A percentile compares a stretch with the other conserved stretches of the same genome.
phyloP scores from a whole-genome alignment of 495 filamentous ascomycete species.

The Penicillium dipodomyicola region DNA sequence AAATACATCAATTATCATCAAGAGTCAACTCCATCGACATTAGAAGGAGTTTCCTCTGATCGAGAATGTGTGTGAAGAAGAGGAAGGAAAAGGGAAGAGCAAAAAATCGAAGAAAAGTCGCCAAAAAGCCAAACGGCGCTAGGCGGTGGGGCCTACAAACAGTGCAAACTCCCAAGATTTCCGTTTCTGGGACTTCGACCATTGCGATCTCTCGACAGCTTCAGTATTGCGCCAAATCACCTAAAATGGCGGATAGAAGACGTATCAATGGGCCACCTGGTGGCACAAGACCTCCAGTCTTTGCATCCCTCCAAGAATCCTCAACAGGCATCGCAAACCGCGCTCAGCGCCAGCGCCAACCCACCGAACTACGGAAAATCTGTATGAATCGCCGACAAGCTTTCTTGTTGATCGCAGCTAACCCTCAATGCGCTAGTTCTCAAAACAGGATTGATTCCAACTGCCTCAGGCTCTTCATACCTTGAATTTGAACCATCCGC shows the following conservation, averaged over 20 bases:
- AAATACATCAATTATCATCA: background rate
- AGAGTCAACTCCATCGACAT: constrained; percentile 22
- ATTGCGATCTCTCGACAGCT: constrained; percentile 12
- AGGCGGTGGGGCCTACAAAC: constrained; percentile 37
- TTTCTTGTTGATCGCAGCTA: constrained; percentile 10
- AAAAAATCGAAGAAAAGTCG: constrained; percentile 32
- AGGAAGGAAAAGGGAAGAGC: constrained; percentile 26
- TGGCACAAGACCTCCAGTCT: constrained; percentile 74
- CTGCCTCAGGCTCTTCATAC: constrained; percentile 91
- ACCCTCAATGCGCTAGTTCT: constrained; percentile 56
- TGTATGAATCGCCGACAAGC: constrained; percentile 55
- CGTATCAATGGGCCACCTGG: constrained; percentile 85
- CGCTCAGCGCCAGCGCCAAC: constrained; percentile 52
- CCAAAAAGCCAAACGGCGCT: constrained; percentile 19
- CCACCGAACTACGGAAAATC: constrained; percentile 73
- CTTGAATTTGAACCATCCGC: constrained; percentile 73
- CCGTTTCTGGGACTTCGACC: constrained; percentile 31
- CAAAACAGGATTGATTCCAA: constrained; percentile 88
- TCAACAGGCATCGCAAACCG: constrained; percentile 37
- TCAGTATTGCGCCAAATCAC: constrained; percentile 17
- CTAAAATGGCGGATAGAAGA: constrained; percentile 76
- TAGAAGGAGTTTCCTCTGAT: constrained; percentile 15
- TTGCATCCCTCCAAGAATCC: constrained; percentile 47
- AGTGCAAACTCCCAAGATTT: constrained; percentile 46
- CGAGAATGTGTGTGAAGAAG: constrained; percentile 29